A percentile compares a stretch with the other conserved stretches of the same genome.
phyloP scores from a whole-genome alignment of 2,329 filamentous ascomycete species.

The Claviceps quebecensis region DNA sequence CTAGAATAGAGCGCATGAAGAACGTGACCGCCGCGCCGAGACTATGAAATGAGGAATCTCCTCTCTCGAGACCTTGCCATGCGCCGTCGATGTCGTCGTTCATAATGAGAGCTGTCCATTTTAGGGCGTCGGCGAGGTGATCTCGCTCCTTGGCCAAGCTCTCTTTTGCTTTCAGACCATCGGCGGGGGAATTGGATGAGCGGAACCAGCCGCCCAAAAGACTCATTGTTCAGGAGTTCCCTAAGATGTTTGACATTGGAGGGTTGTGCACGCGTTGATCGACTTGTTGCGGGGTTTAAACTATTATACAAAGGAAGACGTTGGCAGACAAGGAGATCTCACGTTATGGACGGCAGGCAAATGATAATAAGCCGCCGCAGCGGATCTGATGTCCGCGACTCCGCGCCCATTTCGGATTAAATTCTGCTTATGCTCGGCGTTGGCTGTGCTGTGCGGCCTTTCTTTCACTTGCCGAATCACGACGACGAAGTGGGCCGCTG shows the following conservation, averaged over 20 bases:
- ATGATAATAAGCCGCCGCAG: background rate
- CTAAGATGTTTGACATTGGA: background rate
- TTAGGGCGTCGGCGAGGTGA: slow-evolving; percentile 46
- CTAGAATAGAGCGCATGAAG: slow-evolving; percentile 76
- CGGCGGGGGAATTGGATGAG: slow-evolving; percentile 21
- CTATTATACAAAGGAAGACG: background rate
- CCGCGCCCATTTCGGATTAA: background rate
- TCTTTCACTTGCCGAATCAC: background rate
- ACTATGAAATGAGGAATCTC: slow-evolving; percentile 76
- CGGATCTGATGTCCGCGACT: background rate
- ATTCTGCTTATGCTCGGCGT: background rate
- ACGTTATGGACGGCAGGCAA: background rate
- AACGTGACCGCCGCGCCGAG: slow-evolving; percentile 68
- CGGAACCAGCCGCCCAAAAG: slow-evolving; percentile 39
- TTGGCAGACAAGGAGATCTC: background rate
- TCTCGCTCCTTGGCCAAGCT: slow-evolving; percentile 30
- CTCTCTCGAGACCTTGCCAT: slow-evolving; percentile 55
- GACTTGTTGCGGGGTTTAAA: background rate
- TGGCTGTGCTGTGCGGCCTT: background rate
- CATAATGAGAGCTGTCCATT: slow-evolving; percentile 60
- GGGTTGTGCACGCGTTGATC: background rate
- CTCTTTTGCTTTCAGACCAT: slow-evolving; percentile 12
- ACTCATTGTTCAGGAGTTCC: slow-evolving; percentile 23
- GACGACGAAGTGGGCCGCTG: background rate
- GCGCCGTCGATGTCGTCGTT: slow-evolving; percentile 83